Conservation (phyloP, 2,329 filamentous ascomycete species). For the Rugonectria rugulosa region DNA sequence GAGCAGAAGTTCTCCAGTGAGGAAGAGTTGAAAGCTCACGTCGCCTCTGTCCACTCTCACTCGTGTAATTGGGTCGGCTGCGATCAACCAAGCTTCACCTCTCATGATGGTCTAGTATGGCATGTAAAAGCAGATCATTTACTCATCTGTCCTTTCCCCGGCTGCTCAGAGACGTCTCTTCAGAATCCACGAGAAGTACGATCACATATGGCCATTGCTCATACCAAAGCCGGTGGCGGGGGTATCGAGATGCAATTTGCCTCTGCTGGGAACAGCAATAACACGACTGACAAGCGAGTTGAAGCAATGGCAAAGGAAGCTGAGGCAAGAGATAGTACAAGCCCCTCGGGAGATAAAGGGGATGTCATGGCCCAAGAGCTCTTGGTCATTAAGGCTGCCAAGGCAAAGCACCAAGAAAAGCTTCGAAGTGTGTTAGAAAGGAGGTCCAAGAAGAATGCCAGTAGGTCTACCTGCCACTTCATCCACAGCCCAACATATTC, state of each 20-base stretch:
- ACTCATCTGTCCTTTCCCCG: slow-evolving; percentile 49
- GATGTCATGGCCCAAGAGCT: slow-evolving; percentile 8
- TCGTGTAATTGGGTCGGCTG: slow-evolving; percentile 52
- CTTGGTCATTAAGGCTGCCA: slow-evolving; percentile 41
- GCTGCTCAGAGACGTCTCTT: slow-evolving; percentile 49
- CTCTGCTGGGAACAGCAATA: not conserved
- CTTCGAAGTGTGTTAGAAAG: slow-evolving; percentile 46
- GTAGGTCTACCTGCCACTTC: slow-evolving; percentile 24
- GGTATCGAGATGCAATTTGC: slow-evolving; percentile 40
- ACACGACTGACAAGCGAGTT: not conserved
- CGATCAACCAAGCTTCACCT: slow-evolving; percentile 44
- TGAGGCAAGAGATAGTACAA: slow-evolving; percentile 16
- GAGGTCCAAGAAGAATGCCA: slow-evolving; percentile 40
- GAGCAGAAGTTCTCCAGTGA: slow-evolving; percentile 33
- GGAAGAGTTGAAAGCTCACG: slow-evolving; percentile 35
- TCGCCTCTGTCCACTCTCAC: slow-evolving; percentile 41
- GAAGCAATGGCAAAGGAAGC: not conserved
- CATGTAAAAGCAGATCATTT: slow-evolving; percentile 55
- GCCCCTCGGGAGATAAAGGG: not conserved
- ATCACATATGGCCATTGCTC: slow-evolving; percentile 48
- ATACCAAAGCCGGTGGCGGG: slow-evolving; percentile 34
- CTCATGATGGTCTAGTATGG: slow-evolving; percentile 48
- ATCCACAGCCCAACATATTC: not conserved
- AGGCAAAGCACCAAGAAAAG: slow-evolving; percentile 47
- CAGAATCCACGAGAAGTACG: slow-evolving; percentile 44